Base-by-base conservation (phyloP, 371 early-diverging fungal species). In the Umbelopsis sp. region DNA sequence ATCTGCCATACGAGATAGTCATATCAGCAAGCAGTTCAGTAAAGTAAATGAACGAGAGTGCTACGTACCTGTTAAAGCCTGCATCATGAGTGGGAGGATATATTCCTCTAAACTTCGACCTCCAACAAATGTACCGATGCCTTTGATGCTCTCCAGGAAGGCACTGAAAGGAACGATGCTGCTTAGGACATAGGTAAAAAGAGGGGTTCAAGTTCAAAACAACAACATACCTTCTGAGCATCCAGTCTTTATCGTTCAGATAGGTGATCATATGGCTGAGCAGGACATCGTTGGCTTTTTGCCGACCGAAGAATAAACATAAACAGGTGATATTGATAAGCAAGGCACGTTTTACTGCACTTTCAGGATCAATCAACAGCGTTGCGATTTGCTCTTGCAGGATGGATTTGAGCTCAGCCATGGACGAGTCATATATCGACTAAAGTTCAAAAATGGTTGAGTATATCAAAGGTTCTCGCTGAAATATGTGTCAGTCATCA, bases 241-340 rank as follows among this genome's bases (percentile, higher is more conserved):
- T 89, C 96, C 96, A 95, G 68, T 97, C 97, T 32, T 88, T 84
- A 63, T 95, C 97, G 74, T 97, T 97, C 51, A 97, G 81, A 68
- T 95, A 97, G 0, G 97, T 97, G 68, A 97, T 96, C 87, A 96
- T 92, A 79, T 97, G 97, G 57, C 90, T 89, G 48, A 98, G 73
- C 25, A 96, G 72, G 18, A 94, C 86, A 80, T 96, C 96, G 70
- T 90, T 94, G 45, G 93, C 90, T 63, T 90, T 89, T 72, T 91
- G 93, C 48, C 90, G 75, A 41, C 96, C 94, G 77, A 96, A 91
- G 70, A 96, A 91, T 38, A 94, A 83, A 75, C 96, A 92, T 22
- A 96, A 76, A 38, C 91, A 85, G 18, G 93, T 81, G 76, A 96
- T 89, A 52, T 92, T 87, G 45, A 84, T 73, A 50, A 97, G 73